These are phyloP conservation scores for Colletotrichum nymphaeae DNA, from an alignment of 2,329 filamentous ascomycete species.

Conservation along the genomic window DNA sequence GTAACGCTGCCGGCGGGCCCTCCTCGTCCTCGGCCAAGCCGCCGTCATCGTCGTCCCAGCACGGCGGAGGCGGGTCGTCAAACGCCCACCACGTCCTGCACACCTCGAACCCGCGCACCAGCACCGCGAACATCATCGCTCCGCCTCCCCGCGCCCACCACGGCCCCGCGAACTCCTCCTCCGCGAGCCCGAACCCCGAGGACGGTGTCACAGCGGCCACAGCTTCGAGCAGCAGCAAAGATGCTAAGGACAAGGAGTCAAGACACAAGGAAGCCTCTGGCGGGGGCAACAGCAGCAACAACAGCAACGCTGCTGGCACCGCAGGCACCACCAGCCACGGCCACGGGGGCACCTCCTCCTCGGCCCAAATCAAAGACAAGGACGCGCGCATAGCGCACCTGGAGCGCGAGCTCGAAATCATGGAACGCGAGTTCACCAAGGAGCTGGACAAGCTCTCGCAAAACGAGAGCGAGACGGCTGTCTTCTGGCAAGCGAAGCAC, in stretches of 20 bases:
- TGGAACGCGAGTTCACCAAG: slow-evolving; percentile 65
- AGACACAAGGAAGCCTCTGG: slow-evolving; percentile 33
- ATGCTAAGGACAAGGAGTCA: slow-evolving; percentile 42
- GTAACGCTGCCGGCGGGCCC: neutral
- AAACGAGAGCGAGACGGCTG: slow-evolving; percentile 65
- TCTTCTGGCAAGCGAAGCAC: slow-evolving; percentile 69
- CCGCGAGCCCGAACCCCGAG: slow-evolving; percentile 42
- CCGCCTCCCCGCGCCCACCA: slow-evolving; percentile 53
- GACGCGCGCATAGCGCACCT: slow-evolving; percentile 65
- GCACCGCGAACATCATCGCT: slow-evolving; percentile 48
- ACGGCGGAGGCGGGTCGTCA: neutral
- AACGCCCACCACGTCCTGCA: slow-evolving; percentile 42
- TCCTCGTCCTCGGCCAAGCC: slow-evolving; percentile 7
- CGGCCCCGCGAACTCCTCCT: slow-evolving; percentile 48
- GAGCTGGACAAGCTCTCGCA: slow-evolving; percentile 64
- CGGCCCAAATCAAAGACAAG: slow-evolving; percentile 53
- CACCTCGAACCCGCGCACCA: slow-evolving; percentile 41
- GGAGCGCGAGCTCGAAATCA: slow-evolving; percentile 62
- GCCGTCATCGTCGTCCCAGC: neutral
- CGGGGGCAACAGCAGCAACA: slow-evolving; percentile 19
- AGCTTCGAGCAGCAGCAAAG: slow-evolving; percentile 19
- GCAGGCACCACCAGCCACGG: neutral
- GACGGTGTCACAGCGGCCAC: slow-evolving; percentile 26
- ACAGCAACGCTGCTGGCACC: slow-evolving; percentile 28
- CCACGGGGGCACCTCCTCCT: neutral